phyloP scores from a whole-genome alignment of 1,284 basidiomycete species.

The Coriolopsis trogii region DNA sequence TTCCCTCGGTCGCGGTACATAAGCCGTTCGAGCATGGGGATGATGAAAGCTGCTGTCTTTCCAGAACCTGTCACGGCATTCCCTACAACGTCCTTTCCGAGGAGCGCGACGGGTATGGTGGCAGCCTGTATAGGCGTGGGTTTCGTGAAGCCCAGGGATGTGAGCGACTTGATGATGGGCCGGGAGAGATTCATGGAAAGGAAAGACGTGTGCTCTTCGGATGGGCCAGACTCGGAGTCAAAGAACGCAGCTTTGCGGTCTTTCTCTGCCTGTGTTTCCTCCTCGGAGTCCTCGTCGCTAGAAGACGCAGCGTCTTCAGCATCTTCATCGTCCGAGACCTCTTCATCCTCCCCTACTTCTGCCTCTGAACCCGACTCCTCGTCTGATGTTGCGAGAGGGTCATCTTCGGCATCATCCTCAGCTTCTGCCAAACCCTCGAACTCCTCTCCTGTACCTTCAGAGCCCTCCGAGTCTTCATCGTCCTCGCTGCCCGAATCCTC shows the following conservation, averaged over 20 bases:
- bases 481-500: constrained; percentile 42
- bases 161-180: constrained; percentile 85
- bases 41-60: constrained; percentile 95
- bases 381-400: constrained; percentile 51
- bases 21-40: constrained; percentile 92
- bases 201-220: constrained; percentile 68
- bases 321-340: constrained; percentile 41
- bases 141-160: constrained; percentile 77
- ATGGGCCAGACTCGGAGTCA: constrained; percentile 56
- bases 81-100: constrained; percentile 95
- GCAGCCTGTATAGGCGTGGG: constrained; percentile 97
- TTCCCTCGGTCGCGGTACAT: constrained; percentile 87
- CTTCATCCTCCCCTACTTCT: constrained; percentile 45
- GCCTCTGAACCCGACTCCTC: constrained; percentile 43
- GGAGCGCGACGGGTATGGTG: constrained; percentile 89
- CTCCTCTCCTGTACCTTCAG: constrained; percentile 47
- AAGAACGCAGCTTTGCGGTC: constrained; percentile 89
- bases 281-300: constrained; percentile 55
- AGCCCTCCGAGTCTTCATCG: constrained; percentile 42
- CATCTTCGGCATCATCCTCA: constrained; percentile 46
- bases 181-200: constrained; percentile 88
- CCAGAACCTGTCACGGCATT: constrained; percentile 95
- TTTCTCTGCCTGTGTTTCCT: constrained; percentile 72
- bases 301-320: constrained; percentile 37
- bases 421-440: constrained; percentile 33